Base-by-base conservation (phyloP, 805 yeast genomes). In the Zygotorulaspora chibaensis region DNA sequence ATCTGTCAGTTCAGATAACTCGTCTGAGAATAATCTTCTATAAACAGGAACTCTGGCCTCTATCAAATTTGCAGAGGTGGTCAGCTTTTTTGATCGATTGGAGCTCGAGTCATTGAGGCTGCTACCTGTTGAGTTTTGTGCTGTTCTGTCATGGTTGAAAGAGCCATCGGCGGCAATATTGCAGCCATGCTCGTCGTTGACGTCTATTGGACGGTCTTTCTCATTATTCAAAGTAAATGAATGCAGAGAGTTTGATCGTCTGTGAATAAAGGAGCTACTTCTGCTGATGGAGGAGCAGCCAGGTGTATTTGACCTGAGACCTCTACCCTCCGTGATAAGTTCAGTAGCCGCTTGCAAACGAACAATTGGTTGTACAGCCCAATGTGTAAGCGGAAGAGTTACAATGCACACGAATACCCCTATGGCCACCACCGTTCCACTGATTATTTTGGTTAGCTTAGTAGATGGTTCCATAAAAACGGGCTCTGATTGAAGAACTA, bases 321-420 rank as follows among this genome's bases (percentile, higher is more conserved):
- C 74, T 54, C 75, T 58, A 2, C 75, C 74, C 38, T 63, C 64
- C 3, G 74, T 63, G 5, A 73, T 71, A 0, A 61, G 50, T 59
- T 87, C 96, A 0, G 96, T 87, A 0, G 95, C 96, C 51, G 80
- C 80, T 57, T 85, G 88, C 35, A 89, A 71, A 47, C 81, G 75
- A 35, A 87, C 76, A 47, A 89, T 87, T 0, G 97, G 96, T 52
- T 85, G 67, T 5, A 88, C 90, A 29, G 90, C 88, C 72, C 81
- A 84, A 48, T 86, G 88, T 0, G 96, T 88, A 43, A 89, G 65
- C 4, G 93, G 90, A 61, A 88, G 77, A 1, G 96, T 87, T n/a
- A 86, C 61, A 1, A 86, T 49, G 53, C 86, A 80, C 72, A 87
- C 79, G 51, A 84, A 76, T 0, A 71, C 86, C 3, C 93, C 93